Base-by-base conservation (phyloP, 495 filamentous ascomycete genomes). In the Xylaria telfairii region DNA sequence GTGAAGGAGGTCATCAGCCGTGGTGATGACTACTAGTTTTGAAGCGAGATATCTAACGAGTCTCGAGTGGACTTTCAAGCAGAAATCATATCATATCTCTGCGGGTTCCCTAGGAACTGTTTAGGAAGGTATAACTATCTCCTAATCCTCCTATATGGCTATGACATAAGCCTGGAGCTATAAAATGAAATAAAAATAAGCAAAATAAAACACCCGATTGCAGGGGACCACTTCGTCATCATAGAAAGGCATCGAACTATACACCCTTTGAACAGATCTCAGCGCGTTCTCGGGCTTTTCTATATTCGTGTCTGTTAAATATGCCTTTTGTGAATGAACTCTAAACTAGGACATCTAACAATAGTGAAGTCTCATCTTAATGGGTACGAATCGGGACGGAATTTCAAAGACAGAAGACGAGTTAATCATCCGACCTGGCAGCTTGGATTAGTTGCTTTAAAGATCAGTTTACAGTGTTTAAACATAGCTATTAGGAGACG, bases 1-100 rank as follows among this genome's bases (percentile, higher is more conserved):
- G 91, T 93, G 32, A 97, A 97, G 86, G 94, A 97, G 84, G 90
- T 97, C 65, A 92, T 97, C 74, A 97, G 93, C 79, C 91, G 93
- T 66, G 94, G 94, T 73, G 92, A 96, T 49, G 94, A 97, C 77
- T 97, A 94, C 80, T 97, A 86, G 61, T 34, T 21, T 61, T 13
- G 44, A 51, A 53, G 10, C 9, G 41, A 21, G 19, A 49, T 39
- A 21, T 28, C 15, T 44, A 24, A 44, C 32, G 26, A 44, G 8
- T 53, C 10, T 34, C 9, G 5, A 13, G 24, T 28, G 21, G 8
- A 17, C 8, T 32, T n/a, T 12, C 15, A 6, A 19, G 1, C 0
- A 26, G 37, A 26, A 30, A 47, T 26, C 15, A 32, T 44, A 42
- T 21, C 9, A 32, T 47, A n/a, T 47, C 17, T 3, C 7, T 2